These are phyloP conservation scores for Eucalyptus marginata DNA, from an alignment of 345 rosid genomes.

Conservation along the genomic window DNA sequence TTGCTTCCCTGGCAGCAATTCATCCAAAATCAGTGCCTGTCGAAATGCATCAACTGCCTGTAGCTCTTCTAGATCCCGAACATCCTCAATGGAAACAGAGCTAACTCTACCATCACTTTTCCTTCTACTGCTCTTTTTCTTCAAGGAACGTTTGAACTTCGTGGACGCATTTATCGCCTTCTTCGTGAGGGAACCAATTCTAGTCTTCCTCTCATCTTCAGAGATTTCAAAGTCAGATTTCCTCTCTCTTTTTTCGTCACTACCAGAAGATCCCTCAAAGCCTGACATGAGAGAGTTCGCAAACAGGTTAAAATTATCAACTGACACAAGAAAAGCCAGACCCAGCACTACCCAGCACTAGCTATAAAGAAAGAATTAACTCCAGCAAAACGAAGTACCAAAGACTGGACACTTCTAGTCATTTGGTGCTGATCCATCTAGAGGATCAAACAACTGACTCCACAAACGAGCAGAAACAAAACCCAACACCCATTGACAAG, in stretches of 20 bases:
- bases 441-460: neutral
- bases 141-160: constrained; percentile 83
- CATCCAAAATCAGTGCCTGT: constrained; percentile 82
- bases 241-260: constrained; percentile 91
- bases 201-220: constrained; percentile 94
- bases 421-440: neutral
- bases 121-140: constrained; percentile 74
- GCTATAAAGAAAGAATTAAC: neutral
- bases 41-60: constrained; percentile 85
- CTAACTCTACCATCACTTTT: constrained; percentile 84
- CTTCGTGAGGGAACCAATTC: constrained; percentile 89
- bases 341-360: neutral
- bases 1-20: constrained; percentile 54
- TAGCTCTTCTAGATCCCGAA: constrained; percentile 82
- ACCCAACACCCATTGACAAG: neutral
- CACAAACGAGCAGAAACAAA: neutral
- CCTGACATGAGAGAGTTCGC: constrained; percentile 24
- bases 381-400: neutral
- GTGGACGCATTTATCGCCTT: constrained; percentile 90
- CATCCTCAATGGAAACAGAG: constrained; percentile 97
- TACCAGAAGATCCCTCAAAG: constrained; percentile 84
- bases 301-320: neutral
- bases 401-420: neutral
- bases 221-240: constrained; percentile 95
- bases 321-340: neutral